A percentile compares a stretch with the other conserved stretches of the same genome.
These are phyloP conservation scores for Botrytis porri DNA, from an alignment of 2,329 filamentous ascomycete species.

Conservation along the genomic window DNA sequence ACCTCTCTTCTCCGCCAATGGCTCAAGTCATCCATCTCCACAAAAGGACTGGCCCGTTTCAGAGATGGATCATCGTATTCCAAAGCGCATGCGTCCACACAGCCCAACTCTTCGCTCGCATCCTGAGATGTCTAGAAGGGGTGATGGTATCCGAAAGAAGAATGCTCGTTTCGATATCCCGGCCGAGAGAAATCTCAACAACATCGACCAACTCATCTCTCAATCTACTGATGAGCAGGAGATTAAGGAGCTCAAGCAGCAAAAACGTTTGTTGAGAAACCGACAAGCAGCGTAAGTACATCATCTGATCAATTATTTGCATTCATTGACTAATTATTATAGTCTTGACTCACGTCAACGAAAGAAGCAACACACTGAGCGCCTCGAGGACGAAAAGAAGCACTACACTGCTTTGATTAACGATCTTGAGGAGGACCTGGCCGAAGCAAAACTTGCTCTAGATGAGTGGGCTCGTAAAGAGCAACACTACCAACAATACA, in stretches of 20 bases:
- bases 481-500: slow-evolving; percentile 70
- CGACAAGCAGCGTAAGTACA: slow-evolving; percentile 85
- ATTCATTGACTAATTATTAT: slow-evolving; percentile 30
- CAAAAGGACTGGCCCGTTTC: slow-evolving; percentile 57
- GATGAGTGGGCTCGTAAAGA: slow-evolving; percentile 71
- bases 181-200: slow-evolving; percentile 84
- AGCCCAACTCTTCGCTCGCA: slow-evolving; percentile 68
- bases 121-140: slow-evolving; percentile 59
- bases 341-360: slow-evolving; percentile 94
- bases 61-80: slow-evolving; percentile 49
- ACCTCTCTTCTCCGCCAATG: slow-evolving; percentile 53
- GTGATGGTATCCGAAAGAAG: slow-evolving; percentile 84
- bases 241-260: slow-evolving; percentile 97
- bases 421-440: slow-evolving; percentile 75
- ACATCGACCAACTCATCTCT: slow-evolving; percentile 90
- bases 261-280: slow-evolving; percentile 92
- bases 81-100: slow-evolving; percentile 62
- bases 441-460: slow-evolving; percentile 64
- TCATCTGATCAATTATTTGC: slow-evolving; percentile 29
- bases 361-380: slow-evolving; percentile 97
- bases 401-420: slow-evolving; percentile 73
- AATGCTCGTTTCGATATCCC: slow-evolving; percentile 98
- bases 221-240: slow-evolving; percentile 86
- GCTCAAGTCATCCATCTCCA: slow-evolving; percentile 53
- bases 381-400: slow-evolving; percentile 96